A percentile compares a stretch with the other conserved stretches of the same genome.
phyloP scores from a whole-genome alignment of 2,329 filamentous ascomycete species.

The Capronia epimyces region DNA sequence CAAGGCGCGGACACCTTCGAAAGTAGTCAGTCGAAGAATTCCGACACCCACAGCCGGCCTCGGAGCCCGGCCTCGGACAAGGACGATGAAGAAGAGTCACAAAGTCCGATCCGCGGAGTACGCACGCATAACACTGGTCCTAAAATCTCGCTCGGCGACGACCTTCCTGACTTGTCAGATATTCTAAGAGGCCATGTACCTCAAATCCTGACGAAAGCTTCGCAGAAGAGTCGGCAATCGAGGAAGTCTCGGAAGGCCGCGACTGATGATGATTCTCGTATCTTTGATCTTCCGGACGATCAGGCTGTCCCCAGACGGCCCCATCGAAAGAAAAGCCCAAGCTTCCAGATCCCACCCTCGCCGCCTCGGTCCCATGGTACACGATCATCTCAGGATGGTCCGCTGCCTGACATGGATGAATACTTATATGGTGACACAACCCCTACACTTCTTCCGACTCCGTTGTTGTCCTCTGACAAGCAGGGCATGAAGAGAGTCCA shows the following conservation, averaged over 20 bases:
- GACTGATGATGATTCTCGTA: constrained; percentile 8
- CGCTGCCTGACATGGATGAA: background rate
- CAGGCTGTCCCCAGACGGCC: background rate
- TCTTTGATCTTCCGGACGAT: constrained; percentile 20
- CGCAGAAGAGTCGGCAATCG: background rate
- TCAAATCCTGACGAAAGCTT: background rate
- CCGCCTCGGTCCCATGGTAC: constrained; percentile 38
- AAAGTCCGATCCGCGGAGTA: constrained; percentile 27
- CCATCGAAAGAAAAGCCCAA: background rate
- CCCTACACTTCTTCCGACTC: constrained; percentile 22
- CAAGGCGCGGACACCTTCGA: constrained; percentile 21
- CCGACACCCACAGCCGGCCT: constrained; percentile 10
- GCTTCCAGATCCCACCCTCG: constrained; percentile 33
- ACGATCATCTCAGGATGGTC: constrained; percentile 28
- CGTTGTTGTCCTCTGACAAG: constrained; percentile 22
- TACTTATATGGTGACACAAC: background rate
- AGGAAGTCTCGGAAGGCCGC: background rate
- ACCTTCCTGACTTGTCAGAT: constrained; percentile 22
- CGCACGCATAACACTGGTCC: constrained; percentile 9
- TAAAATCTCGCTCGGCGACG: constrained; percentile 15
- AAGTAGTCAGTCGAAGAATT: constrained; percentile 11
- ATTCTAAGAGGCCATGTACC: constrained; percentile 5
- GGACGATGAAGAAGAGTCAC: constrained; percentile 34
- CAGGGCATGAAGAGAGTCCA: constrained; percentile 12
- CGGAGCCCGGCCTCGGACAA: constrained; percentile 31